Evolutionary conservation across 768 basidiomycete genomes (phyloP).

Genomic region (Tephrocybe rancida): DNA sequence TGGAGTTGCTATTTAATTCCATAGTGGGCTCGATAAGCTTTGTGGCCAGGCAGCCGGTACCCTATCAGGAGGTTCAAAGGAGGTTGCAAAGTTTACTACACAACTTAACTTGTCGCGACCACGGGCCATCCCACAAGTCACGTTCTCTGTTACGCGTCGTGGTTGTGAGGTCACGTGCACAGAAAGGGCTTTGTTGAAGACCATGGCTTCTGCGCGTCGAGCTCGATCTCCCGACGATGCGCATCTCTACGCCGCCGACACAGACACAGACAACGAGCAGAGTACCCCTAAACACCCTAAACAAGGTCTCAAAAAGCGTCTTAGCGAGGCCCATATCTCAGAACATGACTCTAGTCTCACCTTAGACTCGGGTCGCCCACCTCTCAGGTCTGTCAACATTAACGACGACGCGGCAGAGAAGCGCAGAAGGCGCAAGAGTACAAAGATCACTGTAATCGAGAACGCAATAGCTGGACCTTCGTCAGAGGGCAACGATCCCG

Average conservation of each 20-base stretch:
- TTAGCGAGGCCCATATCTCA: constrained; percentile 58
- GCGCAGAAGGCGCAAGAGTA: constrained; percentile 78
- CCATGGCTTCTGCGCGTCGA: constrained; percentile 41
- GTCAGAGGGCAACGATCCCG: constrained; percentile 45
- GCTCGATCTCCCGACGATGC: constrained; percentile 35
- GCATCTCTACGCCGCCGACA: constrained; percentile 37
- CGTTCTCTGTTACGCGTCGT: constrained; percentile 22
- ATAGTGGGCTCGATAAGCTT: no score
- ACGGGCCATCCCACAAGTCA: no score
- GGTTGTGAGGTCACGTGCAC: constrained; percentile 36
- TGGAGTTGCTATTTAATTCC: no score
- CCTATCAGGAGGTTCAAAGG: no score
- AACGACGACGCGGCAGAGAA: constrained; percentile 93
- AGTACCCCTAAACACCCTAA: constrained; percentile 42
- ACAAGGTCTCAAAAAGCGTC: constrained; percentile 53
- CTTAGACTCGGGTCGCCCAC: constrained; percentile 35
- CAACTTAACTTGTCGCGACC: no score
- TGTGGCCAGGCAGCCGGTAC: no score
- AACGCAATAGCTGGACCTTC: constrained; percentile 61
- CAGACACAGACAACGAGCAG: constrained; percentile 39
- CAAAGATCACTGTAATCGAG: constrained; percentile 61
- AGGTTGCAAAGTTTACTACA: no score
- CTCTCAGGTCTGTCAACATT: constrained; percentile 52
- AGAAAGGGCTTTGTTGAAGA: constrained; percentile 40
- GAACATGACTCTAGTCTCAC: constrained; percentile 46